A percentile compares a stretch with the other conserved stretches of the same genome.
These are phyloP conservation scores for Sporothrix inflata DNA, from an alignment of 2,329 filamentous ascomycete species.

Conservation along the genomic window DNA sequence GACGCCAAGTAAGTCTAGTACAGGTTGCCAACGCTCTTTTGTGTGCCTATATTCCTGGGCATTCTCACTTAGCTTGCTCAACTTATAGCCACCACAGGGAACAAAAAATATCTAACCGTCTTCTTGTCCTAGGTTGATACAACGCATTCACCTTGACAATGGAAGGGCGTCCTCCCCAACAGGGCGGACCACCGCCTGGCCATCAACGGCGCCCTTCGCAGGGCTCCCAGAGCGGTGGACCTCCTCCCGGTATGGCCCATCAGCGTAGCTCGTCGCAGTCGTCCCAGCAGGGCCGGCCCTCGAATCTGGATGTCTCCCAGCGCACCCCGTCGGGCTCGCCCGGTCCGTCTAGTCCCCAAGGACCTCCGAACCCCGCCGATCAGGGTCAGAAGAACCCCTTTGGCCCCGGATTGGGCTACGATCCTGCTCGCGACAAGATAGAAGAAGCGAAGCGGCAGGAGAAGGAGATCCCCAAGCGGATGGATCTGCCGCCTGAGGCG, in stretches of 20 bases:
- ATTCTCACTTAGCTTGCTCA: not conserved
- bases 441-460: conserved; percentile 30
- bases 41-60: not conserved
- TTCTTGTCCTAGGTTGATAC: not conserved
- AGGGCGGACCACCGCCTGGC: not conserved
- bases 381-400: conserved; percentile 27
- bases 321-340: not conserved
- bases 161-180: not conserved
- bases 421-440: conserved; percentile 46
- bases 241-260: conserved; percentile 11
- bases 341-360: conserved; percentile 12
- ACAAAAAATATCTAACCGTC: not conserved
- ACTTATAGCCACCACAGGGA: not conserved
- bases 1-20: not conserved
- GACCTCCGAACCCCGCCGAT: not conserved
- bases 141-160: not conserved
- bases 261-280: conserved; percentile 3
- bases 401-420: conserved; percentile 44
- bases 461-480: conserved; percentile 46
- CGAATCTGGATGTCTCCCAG: conserved; percentile 4
- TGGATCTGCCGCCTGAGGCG: conserved; percentile 63
- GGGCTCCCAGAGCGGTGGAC: conserved; percentile 23
- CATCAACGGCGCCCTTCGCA: conserved; percentile 27
- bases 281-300: conserved; percentile 18
- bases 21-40: not conserved